Evolutionary conservation across 495 filamentous ascomycete species (phyloP).

Genomic region (Xylaria scruposa): DNA sequence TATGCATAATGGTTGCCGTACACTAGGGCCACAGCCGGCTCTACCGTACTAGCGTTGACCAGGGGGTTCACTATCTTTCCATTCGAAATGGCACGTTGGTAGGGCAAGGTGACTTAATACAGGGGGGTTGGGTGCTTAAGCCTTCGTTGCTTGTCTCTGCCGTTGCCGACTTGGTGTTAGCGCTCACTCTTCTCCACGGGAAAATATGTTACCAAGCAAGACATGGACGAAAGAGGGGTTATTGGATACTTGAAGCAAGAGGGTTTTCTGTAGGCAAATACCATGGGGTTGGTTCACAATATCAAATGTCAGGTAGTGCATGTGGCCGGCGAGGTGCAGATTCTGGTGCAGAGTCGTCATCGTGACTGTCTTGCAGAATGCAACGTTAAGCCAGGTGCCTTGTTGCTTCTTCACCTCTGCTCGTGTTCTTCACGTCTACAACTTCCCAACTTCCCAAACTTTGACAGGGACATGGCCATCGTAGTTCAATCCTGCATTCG

Average conservation of each 20-base stretch:
- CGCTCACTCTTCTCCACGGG: not conserved
- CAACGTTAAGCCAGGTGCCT: slow-evolving; percentile 25
- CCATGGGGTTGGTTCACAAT: not conserved
- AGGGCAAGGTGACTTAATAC: not conserved
- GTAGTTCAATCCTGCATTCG: not conserved
- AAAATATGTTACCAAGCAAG: slow-evolving; percentile 2
- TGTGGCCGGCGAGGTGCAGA: not conserved
- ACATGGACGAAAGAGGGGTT: not conserved
- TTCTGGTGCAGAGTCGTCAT: not conserved
- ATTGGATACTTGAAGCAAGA: no score
- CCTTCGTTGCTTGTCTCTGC: slow-evolving; percentile 6
- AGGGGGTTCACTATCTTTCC: not conserved
- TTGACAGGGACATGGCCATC: not conserved
- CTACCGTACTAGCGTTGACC: slow-evolving; percentile 8
- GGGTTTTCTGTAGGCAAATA: not conserved
- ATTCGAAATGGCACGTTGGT: not conserved
- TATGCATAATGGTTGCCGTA: no score
- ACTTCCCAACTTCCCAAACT: not conserved
- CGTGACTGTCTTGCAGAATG: slow-evolving; percentile 15
- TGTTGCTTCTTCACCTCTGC: slow-evolving; percentile 14
- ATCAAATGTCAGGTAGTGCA: not conserved
- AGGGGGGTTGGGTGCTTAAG: slow-evolving; percentile 13
- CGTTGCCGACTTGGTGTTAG: slow-evolving; percentile 5
- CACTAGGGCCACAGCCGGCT: not conserved
- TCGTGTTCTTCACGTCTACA: not conserved